Evolutionary conservation across 352 stramenopile species (phyloP).

Genomic region (Globisporangium nodosum): DNA sequence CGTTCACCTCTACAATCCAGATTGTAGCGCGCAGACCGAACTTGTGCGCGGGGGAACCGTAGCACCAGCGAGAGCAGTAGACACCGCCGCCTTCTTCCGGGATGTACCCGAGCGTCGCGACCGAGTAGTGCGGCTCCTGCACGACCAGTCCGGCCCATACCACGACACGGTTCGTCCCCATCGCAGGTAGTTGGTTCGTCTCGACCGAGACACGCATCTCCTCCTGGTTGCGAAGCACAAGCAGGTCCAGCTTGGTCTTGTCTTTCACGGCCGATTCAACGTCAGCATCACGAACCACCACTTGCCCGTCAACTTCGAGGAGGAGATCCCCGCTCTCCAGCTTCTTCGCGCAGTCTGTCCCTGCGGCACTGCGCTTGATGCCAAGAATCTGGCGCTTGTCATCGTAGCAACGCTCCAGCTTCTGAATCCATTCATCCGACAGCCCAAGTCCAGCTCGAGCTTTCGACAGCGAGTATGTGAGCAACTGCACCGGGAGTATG

Average conservation of each 20-base stretch:
- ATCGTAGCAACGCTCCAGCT: slow-evolving; percentile 68
- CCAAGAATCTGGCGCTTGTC: slow-evolving; percentile 86
- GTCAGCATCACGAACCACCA: slow-evolving; percentile 74
- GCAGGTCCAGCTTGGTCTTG: slow-evolving; percentile 49
- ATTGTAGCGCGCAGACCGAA: slow-evolving; percentile 87
- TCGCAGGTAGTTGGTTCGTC: slow-evolving; percentile 58
- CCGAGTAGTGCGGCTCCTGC: slow-evolving; percentile 85
- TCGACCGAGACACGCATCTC: slow-evolving; percentile 58
- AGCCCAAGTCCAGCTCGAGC: slow-evolving; percentile 79
- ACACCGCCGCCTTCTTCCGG: slow-evolving; percentile 79
- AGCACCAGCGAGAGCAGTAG: slow-evolving; percentile 89
- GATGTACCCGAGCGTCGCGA: slow-evolving; percentile 81
- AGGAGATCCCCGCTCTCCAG: slow-evolving; percentile 82
- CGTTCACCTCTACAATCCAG: slow-evolving; percentile 91
- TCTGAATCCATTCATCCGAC: slow-evolving; percentile 80
- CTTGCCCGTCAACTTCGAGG: slow-evolving; percentile 70
- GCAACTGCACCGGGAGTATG: slow-evolving; percentile 64
- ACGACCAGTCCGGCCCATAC: slow-evolving; percentile 90
- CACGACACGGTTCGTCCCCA: slow-evolving; percentile 86
- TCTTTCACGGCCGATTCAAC: slow-evolving; percentile 57
- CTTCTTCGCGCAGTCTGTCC: slow-evolving; percentile 53
- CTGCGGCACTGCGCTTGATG: slow-evolving; percentile 74
- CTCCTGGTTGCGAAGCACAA: slow-evolving; percentile 71
- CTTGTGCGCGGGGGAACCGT: slow-evolving; percentile 89
- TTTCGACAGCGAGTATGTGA: slow-evolving; percentile 86